A percentile compares a stretch with the other conserved stretches of the same genome.
phyloP scores from a whole-genome alignment of 1,284 basidiomycete genomes.

The Cryptococcus sp. region DNA sequence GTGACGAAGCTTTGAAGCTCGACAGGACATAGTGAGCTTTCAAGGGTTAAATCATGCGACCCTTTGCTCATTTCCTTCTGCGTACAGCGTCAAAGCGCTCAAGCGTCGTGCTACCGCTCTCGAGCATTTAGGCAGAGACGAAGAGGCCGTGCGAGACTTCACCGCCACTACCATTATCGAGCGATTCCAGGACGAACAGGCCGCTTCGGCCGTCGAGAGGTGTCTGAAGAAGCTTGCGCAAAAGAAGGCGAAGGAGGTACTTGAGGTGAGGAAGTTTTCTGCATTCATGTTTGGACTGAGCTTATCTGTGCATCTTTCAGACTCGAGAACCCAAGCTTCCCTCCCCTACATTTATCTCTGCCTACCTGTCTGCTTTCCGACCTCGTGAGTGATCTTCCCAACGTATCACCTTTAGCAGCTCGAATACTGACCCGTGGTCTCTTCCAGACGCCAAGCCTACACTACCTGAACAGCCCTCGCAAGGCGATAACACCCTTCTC shows the following conservation, averaged over 20 bases:
- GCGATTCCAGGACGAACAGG: constrained; percentile 80
- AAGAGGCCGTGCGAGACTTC: constrained; percentile 88
- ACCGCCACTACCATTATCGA: constrained; percentile 94
- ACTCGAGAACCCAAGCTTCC: constrained; percentile 81
- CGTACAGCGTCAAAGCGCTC: constrained; percentile 75
- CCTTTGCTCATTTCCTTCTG: not conserved
- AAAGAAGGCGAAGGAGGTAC: constrained; percentile 32
- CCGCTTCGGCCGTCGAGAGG: constrained; percentile 82
- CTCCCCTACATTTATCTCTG: constrained; percentile 88
- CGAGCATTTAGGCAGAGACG: constrained; percentile 73
- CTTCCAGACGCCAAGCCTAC: constrained; percentile 65
- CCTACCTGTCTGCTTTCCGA: constrained; percentile 97
- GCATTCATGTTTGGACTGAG: not conserved
- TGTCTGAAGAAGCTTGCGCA: constrained; percentile 81
- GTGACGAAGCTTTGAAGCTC: constrained; percentile 81
- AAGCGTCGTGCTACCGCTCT: constrained; percentile 87
- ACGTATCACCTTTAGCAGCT: not conserved
- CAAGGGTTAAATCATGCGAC: too few species aligned
- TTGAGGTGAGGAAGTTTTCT: constrained; percentile 19
- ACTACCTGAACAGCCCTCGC: constrained; percentile 72
- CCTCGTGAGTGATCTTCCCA: constrained; percentile 59
- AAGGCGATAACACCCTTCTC: constrained; percentile 81
- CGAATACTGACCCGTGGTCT: not conserved
- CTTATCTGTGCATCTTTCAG: constrained; percentile 46
- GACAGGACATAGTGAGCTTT: constrained; percentile 68